phyloP scores from a whole-genome alignment of 2,329 filamentous ascomycete genomes.

The Pseudogymnoascus sp. region DNA sequence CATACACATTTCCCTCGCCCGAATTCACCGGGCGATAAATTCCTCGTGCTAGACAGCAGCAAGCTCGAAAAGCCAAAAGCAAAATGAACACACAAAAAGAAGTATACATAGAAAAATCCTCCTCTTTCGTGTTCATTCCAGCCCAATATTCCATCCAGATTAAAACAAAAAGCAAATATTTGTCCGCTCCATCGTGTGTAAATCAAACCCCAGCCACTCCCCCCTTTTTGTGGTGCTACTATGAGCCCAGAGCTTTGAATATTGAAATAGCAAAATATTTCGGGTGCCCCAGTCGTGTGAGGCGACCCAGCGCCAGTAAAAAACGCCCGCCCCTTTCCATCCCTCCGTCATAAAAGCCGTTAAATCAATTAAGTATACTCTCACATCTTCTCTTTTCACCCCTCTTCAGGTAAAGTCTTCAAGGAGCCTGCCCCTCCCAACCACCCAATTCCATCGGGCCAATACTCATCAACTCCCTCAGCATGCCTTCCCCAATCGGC shows the following conservation, averaged over 20 bases:
- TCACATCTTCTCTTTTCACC: background rate
- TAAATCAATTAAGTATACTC: background rate
- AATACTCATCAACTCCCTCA: conserved; percentile 50
- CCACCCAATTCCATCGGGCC: conserved; percentile 53
- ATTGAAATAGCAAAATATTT: background rate
- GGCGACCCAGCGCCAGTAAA: background rate
- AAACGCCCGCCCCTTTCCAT: background rate
- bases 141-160: background rate
- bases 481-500: conserved; percentile 48
- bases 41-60: background rate
- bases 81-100: background rate
- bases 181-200: background rate
- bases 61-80: background rate
- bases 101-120: background rate
- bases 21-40: background rate
- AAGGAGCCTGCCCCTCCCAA: conserved; percentile 35
- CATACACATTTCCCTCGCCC: background rate
- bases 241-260: background rate
- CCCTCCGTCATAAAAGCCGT: conserved; percentile 3
- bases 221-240: background rate
- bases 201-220: background rate
- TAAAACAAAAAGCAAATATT: background rate
- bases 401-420: background rate
- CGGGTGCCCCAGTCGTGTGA: background rate
- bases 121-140: background rate